Base-by-base conservation (phyloP, 2,329 filamentous ascomycete genomes). In the Exserohilum rostratum region DNA sequence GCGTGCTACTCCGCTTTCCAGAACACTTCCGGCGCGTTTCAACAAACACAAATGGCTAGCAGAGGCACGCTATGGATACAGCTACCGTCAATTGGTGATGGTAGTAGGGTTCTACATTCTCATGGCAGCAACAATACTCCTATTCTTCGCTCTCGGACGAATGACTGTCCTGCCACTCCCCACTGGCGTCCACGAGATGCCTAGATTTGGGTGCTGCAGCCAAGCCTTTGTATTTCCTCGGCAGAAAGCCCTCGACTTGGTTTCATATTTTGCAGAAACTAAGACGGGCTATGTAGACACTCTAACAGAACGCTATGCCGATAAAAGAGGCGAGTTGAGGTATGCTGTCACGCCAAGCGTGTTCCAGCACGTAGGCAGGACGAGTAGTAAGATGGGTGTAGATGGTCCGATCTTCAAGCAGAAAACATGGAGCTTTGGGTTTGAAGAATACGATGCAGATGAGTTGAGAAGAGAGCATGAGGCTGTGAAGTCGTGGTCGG, bases 141-240 rank as follows among this genome's bases (percentile, higher is more conserved):
- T 78, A 25, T 78, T 76, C 57, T 80, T 80, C 55, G 70, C 72
- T 3, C 70, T 77, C 11, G 79, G 78, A 10, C 71, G 73, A 18
- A 65, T 70, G 0, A 78, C 77, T 2, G 67, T 78, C 6, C 65
- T 71, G 3, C 74, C 76, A 0, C 66, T 75, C 5, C 58, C 72
- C 1, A 37, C 50, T 2, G 77, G 77, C 6, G 68, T 80, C 1
- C 67, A 74, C 31, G 60, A 68, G 18, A 80, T 80, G 78, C 62
- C 73, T 11, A 60, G 69, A 6, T 79, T 72, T 50, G 78, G 77
- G 13, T 80, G 77, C 60, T 80, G 78, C 57, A 74, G 74, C 1
- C 78, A 81, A 66, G 78, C 67, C 1, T 70, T 80, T 6, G 72
- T 80, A 20, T 80, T 79, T 46, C 77, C 76, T 3, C 74, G 71